Percentiles rank a stretch among this genome's conserved stretches.
phyloP scores from a whole-genome alignment of 441 rosid genomes.

The Arabidopsis hybrid region DNA sequence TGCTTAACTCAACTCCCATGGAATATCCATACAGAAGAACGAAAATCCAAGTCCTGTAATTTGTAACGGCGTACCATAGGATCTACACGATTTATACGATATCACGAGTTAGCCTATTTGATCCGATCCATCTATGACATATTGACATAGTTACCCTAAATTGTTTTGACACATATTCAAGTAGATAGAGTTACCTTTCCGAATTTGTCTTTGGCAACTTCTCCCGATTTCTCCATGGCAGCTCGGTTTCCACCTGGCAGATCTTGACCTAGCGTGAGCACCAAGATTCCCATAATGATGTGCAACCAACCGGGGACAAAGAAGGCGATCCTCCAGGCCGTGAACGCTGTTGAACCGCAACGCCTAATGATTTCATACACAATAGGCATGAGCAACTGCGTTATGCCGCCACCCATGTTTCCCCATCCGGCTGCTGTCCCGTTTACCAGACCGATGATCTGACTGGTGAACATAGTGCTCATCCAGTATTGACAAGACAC shows the following conservation, averaged over 20 bases:
- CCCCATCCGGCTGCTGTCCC: conserved; percentile 96
- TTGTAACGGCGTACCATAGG: conserved; percentile 65
- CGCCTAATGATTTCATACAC: conserved; percentile 65
- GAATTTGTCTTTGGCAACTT: conserved; percentile 70
- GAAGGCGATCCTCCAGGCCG: conserved; percentile 94
- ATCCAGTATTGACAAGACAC: conserved; percentile 93
- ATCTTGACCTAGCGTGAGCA: conserved; percentile 80
- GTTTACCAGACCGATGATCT: conserved; percentile 80
- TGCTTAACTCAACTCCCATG: conserved; percentile 68
- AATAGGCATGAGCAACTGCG: conserved; percentile 85
- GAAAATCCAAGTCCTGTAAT: conserved; percentile 73
- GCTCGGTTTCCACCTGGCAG: conserved; percentile 78
- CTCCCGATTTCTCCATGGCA: conserved; percentile 67
- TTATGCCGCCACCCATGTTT: conserved; percentile 86
- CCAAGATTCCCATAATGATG: conserved; percentile 70
- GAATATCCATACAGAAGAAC: conserved; percentile 70
- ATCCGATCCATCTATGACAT: conserved; percentile 4
- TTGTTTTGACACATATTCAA: background rate
- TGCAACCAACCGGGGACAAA: conserved; percentile 81
- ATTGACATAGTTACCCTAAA: background rate
- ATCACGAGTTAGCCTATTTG: too few relatives aligned
- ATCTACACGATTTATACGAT: too few relatives aligned
- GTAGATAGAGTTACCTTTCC: conserved; percentile 53
- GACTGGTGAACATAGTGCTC: conserved; percentile 88
- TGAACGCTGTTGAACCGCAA: conserved; percentile 71